These are phyloP conservation scores for Solidago caesia DNA, from an alignment of 129 eudicot species.

Conservation along the genomic window DNA sequence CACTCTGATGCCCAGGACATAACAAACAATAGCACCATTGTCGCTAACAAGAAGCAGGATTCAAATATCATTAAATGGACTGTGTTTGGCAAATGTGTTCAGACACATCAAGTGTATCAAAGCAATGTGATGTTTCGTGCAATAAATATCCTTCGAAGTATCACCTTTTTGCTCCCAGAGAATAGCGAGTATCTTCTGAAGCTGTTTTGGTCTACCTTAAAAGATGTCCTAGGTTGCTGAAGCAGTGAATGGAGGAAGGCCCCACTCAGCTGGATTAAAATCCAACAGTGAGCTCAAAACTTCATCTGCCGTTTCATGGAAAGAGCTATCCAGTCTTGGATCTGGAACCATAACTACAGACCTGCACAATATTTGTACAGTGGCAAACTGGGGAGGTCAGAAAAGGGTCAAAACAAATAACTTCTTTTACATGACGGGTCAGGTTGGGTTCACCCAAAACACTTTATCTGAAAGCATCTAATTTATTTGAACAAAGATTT, in stretches of 20 bases:
- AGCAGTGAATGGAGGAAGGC: constrained; percentile 70
- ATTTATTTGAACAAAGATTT: not conserved
- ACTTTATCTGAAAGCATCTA: not conserved
- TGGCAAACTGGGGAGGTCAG: too few species aligned
- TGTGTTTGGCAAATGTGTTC: constrained; percentile 3
- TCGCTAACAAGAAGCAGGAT: not conserved
- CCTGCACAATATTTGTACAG: constrained; percentile 41
- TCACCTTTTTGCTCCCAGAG: not conserved
- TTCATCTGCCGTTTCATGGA: constrained; percentile 66
- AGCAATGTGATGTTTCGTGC: constrained; percentile 17
- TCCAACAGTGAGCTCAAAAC: constrained; percentile 76
- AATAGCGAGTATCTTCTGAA: not conserved
- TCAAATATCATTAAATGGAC: not conserved
- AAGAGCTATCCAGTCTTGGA: constrained; percentile 84
- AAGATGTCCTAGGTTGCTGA: constrained; percentile 15
- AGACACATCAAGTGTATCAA: not conserved
- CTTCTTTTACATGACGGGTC: not conserved
- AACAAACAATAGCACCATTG: not conserved
- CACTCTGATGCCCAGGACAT: not conserved
- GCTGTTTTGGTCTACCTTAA: constrained; percentile 1
- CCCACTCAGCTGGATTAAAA: constrained; percentile 83
- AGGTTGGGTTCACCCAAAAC: too few species aligned
- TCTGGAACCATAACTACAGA: constrained; percentile 93
- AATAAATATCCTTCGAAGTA: constrained; percentile 3
- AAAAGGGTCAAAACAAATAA: too few species aligned